A percentile compares a stretch with the other conserved stretches of the same genome.
phyloP scores from a whole-genome alignment of 2,329 filamentous ascomycete genomes.

The Dactylellina drechsleri region DNA sequence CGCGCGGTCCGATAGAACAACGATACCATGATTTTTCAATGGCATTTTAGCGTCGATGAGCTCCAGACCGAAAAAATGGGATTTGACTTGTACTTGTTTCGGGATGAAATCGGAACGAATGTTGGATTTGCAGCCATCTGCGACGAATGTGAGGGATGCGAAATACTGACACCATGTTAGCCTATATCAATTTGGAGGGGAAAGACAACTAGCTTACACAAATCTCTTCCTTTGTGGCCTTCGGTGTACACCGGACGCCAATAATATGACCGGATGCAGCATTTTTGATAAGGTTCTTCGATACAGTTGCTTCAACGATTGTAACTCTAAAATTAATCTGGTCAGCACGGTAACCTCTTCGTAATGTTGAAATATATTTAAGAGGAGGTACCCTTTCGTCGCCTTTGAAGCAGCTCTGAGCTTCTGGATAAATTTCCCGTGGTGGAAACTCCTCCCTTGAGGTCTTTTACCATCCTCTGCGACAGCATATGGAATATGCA shows the following conservation, averaged over 20 bases:
- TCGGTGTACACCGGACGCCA: constrained; percentile 69
- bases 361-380: no score
- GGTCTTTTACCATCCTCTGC: constrained; percentile 68
- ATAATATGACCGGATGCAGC: constrained; percentile 77
- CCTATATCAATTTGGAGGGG: constrained; percentile 1
- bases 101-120: constrained; percentile 84
- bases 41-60: constrained; percentile 87
- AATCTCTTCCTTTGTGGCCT: constrained; percentile 54
- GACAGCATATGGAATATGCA: constrained; percentile 78
- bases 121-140: constrained; percentile 90
- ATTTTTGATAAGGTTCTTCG: constrained; percentile 77
- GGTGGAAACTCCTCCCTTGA: constrained; percentile 86
- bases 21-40: constrained; percentile 80
- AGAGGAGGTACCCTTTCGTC: constrained; percentile 70
- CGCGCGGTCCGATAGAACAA: constrained; percentile 79
- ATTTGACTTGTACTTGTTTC: constrained; percentile 75
- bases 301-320: constrained; percentile 84
- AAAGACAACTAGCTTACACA: constrained; percentile 59
- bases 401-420: constrained; percentile 75
- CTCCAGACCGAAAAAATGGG: constrained; percentile 93
- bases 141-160: constrained; percentile 84
- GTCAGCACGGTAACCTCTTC: constrained; percentile 20
- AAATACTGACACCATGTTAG: constrained; percentile 72
- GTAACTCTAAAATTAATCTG: constrained; percentile 69
- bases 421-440: constrained; percentile 89